Conservation (phyloP, 257 asterid species). For the Capsicum pubescens region DNA sequence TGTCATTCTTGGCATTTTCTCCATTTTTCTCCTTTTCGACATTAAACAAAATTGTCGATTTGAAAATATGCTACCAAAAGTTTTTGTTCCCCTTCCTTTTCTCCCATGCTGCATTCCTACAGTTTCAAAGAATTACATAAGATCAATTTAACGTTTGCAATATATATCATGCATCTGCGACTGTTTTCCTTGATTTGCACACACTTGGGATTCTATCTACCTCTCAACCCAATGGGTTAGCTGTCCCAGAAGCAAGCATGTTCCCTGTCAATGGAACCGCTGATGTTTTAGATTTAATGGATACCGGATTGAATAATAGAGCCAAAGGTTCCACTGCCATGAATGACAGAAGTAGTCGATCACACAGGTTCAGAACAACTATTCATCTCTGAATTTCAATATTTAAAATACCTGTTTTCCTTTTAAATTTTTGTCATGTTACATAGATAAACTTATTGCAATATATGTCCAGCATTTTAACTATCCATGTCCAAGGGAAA, state of each 20-base stretch:
- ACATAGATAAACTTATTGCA: background rate
- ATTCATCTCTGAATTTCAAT: background rate
- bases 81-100: background rate
- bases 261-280: slow-evolving; percentile 60
- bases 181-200: slow-evolving; percentile 73
- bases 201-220: slow-evolving; percentile 82
- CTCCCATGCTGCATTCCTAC: background rate
- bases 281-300: slow-evolving; percentile 81
- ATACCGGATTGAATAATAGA: slow-evolving; percentile 79
- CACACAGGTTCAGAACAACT: slow-evolving; percentile 71
- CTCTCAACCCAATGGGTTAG: slow-evolving; percentile 71
- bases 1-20: background rate
- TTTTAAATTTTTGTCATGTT: background rate
- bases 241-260: slow-evolving; percentile 92
- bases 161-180: background rate
- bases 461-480: slow-evolving; percentile 60
- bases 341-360: slow-evolving; percentile 95
- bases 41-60: background rate
- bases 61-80: background rate
- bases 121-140: background rate
- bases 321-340: slow-evolving; percentile 86
- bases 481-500: slow-evolving; percentile 72
- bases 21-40: slow-evolving; percentile 9
- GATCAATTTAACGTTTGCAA: background rate
- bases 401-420: background rate